A percentile compares a stretch with the other conserved stretches of the same genome.
These are phyloP conservation scores for Tylopilus intermedius DNA, from an alignment of 768 basidiomycete genomes.

Conservation along the genomic window DNA sequence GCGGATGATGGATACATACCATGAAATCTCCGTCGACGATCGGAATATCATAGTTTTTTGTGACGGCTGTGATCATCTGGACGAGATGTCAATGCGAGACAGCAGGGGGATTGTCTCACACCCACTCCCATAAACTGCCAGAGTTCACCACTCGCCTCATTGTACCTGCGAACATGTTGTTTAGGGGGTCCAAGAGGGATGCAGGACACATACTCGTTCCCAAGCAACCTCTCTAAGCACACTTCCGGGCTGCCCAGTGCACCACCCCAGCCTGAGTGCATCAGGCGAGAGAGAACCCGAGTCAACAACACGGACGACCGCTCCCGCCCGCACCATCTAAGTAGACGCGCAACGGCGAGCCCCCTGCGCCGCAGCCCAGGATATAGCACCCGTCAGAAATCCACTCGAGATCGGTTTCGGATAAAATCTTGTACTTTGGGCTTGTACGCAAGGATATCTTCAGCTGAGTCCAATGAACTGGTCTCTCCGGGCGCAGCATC, in stretches of 20 bases:
- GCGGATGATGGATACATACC: no score
- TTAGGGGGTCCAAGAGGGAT: background rate
- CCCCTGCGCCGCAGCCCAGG: conserved; percentile 61
- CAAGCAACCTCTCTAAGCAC: conserved; percentile 33
- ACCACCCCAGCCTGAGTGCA: conserved; percentile 37
- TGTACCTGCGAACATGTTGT: conserved; percentile 23
- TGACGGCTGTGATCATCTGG: no score
- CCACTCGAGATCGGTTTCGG: conserved; percentile 50
- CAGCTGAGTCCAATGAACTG: conserved; percentile 11
- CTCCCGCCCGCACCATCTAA: conserved; percentile 49
- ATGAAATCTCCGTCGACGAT: no score
- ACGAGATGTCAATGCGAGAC: no score
- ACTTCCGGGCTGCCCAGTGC: conserved; percentile 42
- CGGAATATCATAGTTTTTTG: no score
- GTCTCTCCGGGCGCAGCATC: conserved; percentile 10
- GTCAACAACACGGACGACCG: conserved; percentile 41
- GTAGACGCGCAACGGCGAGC: conserved; percentile 49
- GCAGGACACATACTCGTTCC: conserved; percentile 29
- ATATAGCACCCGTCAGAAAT: conserved; percentile 61
- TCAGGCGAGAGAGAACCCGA: conserved; percentile 39
- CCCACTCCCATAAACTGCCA: conserved; percentile 27
- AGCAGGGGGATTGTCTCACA: background rate
- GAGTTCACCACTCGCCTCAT: conserved; percentile 29
- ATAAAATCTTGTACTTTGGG: conserved; percentile 38
- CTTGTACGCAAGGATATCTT: conserved; percentile 33